phyloP scores from a whole-genome alignment of 345 rosid genomes.

The Eutrema yunnanense region DNA sequence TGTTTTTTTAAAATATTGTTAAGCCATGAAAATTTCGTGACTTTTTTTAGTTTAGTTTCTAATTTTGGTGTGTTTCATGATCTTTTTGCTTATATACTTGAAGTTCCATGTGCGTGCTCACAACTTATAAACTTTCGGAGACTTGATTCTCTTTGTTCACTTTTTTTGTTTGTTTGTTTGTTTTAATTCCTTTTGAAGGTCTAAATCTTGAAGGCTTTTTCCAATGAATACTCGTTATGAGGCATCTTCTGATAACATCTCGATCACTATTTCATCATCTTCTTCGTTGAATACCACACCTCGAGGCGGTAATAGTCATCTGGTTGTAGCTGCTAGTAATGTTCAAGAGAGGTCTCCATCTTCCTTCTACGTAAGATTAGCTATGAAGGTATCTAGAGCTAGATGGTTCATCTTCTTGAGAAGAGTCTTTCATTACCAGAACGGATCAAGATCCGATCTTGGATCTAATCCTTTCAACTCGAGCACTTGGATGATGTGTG shows the following conservation, averaged over 20 bases:
- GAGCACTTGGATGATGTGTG: constrained; percentile 78
- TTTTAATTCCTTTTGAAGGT: constrained; percentile 1
- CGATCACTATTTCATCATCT: constrained; percentile 34
- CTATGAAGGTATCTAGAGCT: constrained; percentile 83
- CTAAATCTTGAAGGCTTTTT: neutral
- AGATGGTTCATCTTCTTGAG: constrained; percentile 92
- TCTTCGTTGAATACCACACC: constrained; percentile 42
- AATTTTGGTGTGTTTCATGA: constrained; percentile 11
- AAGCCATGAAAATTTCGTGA: constrained; percentile 21
- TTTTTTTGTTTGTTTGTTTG: neutral
- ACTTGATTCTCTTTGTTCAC: neutral
- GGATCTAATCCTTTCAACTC: constrained; percentile 95
- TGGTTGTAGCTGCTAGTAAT: neutral
- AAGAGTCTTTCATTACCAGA: constrained; percentile 95
- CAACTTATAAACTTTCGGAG: constrained; percentile 7
- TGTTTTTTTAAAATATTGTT: constrained; percentile 12
- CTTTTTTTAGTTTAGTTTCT: neutral
- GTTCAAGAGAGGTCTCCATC: constrained; percentile 44
- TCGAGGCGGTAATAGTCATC: constrained; percentile 24
- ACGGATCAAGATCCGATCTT: constrained; percentile 78
- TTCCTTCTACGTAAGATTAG: constrained; percentile 49
- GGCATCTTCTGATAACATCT: constrained; percentile 34
- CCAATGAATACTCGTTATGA: constrained; percentile 62
- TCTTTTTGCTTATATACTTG: constrained; percentile 12
- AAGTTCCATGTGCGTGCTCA: constrained; percentile 15